These are phyloP conservation scores for Vitis riparia DNA, from an alignment of 164 flowering plant genomes.

Conservation along the genomic window DNA sequence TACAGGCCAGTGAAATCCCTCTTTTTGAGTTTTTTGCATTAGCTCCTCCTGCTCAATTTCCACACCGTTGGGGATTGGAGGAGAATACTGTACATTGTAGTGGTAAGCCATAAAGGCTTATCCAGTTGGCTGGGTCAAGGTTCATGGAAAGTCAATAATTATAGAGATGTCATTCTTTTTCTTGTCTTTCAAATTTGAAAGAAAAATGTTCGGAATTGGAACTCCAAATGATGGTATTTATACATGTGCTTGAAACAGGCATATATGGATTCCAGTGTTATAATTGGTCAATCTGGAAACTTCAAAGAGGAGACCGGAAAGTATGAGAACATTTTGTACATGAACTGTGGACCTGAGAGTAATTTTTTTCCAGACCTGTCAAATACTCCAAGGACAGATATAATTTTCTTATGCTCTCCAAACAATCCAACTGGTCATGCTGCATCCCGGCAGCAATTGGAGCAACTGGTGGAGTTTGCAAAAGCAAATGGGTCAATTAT, in stretches of 20 bases:
- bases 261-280: conserved; percentile 67
- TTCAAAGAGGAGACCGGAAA: conserved; percentile 36
- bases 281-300: conserved; percentile 56
- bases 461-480: conserved; percentile 59
- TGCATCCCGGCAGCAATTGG: conserved; percentile 55
- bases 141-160: no score
- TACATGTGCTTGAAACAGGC: conserved; percentile 37
- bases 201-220: no score
- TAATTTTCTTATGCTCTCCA: conserved; percentile 78
- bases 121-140: no score
- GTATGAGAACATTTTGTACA: conserved; percentile 56
- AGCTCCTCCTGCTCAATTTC: no score
- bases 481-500: conserved; percentile 64
- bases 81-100: no score
- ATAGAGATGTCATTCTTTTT: background rate
- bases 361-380: conserved; percentile 62
- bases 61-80: no score
- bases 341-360: conserved; percentile 57
- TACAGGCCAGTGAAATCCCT: no score
- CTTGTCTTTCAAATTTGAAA: background rate
- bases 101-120: no score
- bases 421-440: conserved; percentile 77
- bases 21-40: no score
- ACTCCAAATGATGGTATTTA: no score
- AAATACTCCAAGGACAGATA: conserved; percentile 41